Percentiles rank a stretch among this genome's conserved stretches.
Conservation (phyloP, 1,139 yeast genomes). For the Hyphopichia fennica region DNA sequence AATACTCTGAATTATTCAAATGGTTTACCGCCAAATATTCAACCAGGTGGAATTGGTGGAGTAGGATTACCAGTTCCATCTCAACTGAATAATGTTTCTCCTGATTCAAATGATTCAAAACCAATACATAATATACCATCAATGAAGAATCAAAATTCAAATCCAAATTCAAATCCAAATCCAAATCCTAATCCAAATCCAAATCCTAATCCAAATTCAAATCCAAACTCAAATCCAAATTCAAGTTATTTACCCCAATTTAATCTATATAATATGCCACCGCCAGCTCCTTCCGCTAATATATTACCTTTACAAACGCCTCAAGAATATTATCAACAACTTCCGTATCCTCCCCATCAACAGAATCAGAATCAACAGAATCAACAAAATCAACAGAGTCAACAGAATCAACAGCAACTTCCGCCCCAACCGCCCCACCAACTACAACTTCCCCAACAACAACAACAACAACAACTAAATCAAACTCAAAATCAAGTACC, state of each 20-base stretch:
- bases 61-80: too few species aligned
- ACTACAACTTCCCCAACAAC: neutral
- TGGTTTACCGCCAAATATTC: neutral
- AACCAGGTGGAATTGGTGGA: too few species aligned
- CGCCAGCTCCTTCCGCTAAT: neutral
- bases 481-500: neutral
- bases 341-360: neutral
- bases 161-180: neutral
- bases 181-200: neutral
- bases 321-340: neutral
- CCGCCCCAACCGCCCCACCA: neutral
- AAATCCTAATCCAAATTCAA: neutral
- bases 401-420: neutral
- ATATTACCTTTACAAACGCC: neutral
- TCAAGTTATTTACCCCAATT: neutral
- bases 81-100: too few species aligned
- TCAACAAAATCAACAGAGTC: neutral
- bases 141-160: neutral
- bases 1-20: neutral
- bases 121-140: neutral
- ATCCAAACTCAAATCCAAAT: neutral
- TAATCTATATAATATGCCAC: neutral
- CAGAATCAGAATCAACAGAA: neutral
- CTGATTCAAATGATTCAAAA: too few species aligned
- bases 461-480: neutral